Evolutionary conservation across 2,329 filamentous ascomycete species (phyloP).

Genomic region (Claviceps fusiformis): DNA sequence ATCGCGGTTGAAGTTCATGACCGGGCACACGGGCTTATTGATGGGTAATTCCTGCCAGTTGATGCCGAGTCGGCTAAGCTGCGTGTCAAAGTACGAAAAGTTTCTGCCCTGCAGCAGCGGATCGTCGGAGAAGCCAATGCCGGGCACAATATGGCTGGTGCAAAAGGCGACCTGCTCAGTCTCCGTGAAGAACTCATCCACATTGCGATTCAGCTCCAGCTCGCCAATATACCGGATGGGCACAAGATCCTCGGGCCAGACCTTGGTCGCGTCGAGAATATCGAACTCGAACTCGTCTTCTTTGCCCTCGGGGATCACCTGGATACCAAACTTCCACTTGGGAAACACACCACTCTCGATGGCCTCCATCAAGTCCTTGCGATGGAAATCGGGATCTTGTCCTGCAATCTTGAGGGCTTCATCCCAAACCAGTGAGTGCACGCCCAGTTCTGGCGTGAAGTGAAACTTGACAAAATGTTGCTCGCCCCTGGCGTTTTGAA

Average conservation of each 20-base stretch:
- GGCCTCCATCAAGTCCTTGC: constrained; percentile 62
- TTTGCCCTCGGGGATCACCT: constrained; percentile 56
- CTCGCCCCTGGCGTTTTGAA: constrained; percentile 54
- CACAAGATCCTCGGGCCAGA: constrained; percentile 69
- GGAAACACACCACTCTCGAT: constrained; percentile 60
- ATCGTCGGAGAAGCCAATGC: constrained; percentile 65
- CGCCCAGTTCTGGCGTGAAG: constrained; percentile 60
- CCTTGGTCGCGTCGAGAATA: constrained; percentile 71
- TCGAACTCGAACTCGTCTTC: constrained; percentile 75
- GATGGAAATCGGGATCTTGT: constrained; percentile 69
- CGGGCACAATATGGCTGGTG: constrained; percentile 65
- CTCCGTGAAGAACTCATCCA: constrained; percentile 71
- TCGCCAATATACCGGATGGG: constrained; percentile 69
- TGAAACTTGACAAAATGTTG: constrained; percentile 67
- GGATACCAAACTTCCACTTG: constrained; percentile 74
- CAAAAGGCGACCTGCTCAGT: constrained; percentile 77
- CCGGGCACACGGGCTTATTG: constrained; percentile 60
- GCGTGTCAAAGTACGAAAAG: constrained; percentile 50
- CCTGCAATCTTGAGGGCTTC: constrained; percentile 63
- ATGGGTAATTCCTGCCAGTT: constrained; percentile 71
- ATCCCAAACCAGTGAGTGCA: constrained; percentile 67
- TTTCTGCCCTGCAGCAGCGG: constrained; percentile 63
- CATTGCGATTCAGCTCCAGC: constrained; percentile 64
- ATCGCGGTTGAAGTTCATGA: constrained; percentile 66
- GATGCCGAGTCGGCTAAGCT: constrained; percentile 41